These are phyloP conservation scores for Iberis amara DNA, from an alignment of 441 rosid genomes.

Conservation along the genomic window DNA sequence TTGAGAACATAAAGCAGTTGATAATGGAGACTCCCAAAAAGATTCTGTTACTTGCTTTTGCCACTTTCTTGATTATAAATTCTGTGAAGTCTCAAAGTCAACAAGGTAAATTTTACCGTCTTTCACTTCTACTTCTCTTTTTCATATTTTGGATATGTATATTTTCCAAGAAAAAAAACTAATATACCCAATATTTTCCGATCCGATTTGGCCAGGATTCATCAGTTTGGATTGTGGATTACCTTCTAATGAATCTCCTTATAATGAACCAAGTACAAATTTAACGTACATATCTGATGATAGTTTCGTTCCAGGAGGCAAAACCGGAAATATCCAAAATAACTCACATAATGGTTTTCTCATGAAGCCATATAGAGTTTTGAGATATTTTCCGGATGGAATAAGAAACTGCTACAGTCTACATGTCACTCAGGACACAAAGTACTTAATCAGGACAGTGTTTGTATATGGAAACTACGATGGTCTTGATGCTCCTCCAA, in stretches of 20 bases:
- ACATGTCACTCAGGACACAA: conserved; percentile 22
- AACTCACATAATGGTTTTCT: not conserved
- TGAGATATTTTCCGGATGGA: conserved; percentile 40
- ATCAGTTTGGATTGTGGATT: conserved; percentile 44
- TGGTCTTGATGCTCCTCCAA: conserved; percentile 11
- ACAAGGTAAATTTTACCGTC: too few relatives aligned
- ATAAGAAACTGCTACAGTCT: conserved; percentile 35
- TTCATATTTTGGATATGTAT: too few relatives aligned
- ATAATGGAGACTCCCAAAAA: too few relatives aligned
- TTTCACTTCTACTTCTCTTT: too few relatives aligned
- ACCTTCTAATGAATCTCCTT: conserved; percentile 24
- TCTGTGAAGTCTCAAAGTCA: too few relatives aligned
- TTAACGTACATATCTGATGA: conserved; percentile 33
- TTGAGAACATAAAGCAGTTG: too few relatives aligned
- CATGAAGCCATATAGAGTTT: conserved; percentile 16
- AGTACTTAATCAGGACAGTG: conserved; percentile 31
- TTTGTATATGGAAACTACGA: conserved; percentile 39
- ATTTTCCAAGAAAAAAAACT: too few relatives aligned
- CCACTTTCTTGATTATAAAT: too few relatives aligned
- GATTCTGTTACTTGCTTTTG: too few relatives aligned
- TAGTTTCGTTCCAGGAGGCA: conserved; percentile 27
- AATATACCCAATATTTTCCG: too few relatives aligned
- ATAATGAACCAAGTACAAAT: conserved; percentile 29
- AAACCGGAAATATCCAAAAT: conserved; percentile 21
- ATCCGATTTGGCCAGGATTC: conserved; percentile 31